phyloP scores from a whole-genome alignment of 257 asterid genomes.

The Striga asiatica region DNA sequence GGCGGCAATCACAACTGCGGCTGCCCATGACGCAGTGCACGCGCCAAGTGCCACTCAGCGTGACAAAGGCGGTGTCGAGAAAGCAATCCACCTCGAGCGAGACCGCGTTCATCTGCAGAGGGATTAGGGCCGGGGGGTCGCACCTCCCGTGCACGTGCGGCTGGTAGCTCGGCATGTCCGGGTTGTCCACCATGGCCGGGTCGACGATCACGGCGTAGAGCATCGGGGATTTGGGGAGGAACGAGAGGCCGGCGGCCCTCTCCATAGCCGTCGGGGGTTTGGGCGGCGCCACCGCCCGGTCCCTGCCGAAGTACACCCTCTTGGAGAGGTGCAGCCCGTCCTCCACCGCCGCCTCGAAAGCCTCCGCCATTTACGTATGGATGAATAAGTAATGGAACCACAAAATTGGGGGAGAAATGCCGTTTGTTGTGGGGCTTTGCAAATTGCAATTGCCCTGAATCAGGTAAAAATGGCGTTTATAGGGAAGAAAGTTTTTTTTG shows the following conservation, averaged over 20 bases:
- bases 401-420: too few relatives aligned
- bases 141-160: constrained; percentile 95
- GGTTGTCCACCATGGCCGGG: constrained; percentile 82
- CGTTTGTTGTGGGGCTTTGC: too few relatives aligned
- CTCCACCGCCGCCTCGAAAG: constrained; percentile 75
- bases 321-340: constrained; percentile 81
- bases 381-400: too few relatives aligned
- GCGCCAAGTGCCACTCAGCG: constrained; percentile 72
- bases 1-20: constrained; percentile 60
- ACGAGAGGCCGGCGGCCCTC: constrained; percentile 28
- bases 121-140: constrained; percentile 85
- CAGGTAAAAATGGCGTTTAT: too few relatives aligned
- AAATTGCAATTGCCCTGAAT: too few relatives aligned
- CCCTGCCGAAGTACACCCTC: constrained; percentile 72
- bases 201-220: constrained; percentile 67
- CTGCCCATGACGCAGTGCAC: constrained; percentile 90
- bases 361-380: constrained; percentile 75
- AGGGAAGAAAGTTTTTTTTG: too few relatives aligned
- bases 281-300: constrained; percentile 81
- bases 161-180: constrained; percentile 96
- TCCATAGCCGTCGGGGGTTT: constrained; percentile 56
- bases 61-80: constrained; percentile 66
- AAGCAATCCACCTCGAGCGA: constrained; percentile 52
- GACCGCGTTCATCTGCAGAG: constrained; percentile 77
- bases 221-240: constrained; percentile 67